phyloP scores from a whole-genome alignment of 2,329 filamentous ascomycete genomes.

The Monosporascus sp. region DNA sequence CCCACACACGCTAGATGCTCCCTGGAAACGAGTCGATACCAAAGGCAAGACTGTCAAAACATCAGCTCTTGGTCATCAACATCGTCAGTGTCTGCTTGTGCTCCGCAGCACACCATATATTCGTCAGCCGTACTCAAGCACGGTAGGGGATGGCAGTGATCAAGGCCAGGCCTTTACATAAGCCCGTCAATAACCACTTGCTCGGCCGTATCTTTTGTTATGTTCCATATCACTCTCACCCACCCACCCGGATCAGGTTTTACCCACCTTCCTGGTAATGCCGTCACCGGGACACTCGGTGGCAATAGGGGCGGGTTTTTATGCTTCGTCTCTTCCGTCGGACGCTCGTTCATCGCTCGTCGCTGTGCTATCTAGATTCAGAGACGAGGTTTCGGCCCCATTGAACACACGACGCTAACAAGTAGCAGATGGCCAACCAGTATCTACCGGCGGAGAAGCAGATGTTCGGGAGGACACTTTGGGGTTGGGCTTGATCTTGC shows the following conservation, averaged over 20 bases:
- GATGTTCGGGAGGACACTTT: slow-evolving; percentile 37
- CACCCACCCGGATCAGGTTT: slow-evolving; percentile 34
- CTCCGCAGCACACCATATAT: slow-evolving; percentile 29
- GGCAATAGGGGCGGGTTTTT: slow-evolving; percentile 35
- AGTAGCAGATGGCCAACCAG: slow-evolving; percentile 34
- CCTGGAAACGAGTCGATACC: too few relatives aligned
- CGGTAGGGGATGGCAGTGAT: slow-evolving; percentile 1
- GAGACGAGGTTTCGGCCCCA: too few relatives aligned
- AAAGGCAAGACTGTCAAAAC: too few relatives aligned
- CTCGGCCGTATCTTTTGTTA: slow-evolving; percentile 53
- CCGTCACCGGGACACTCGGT: slow-evolving; percentile 43
- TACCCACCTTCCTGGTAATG: slow-evolving; percentile 37
- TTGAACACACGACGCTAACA: not conserved
- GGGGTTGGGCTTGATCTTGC: slow-evolving; percentile 49
- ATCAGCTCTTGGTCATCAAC: slow-evolving; percentile 43
- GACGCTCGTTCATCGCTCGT: too few relatives aligned
- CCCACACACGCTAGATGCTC: too few relatives aligned
- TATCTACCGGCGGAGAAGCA: slow-evolving; percentile 33
- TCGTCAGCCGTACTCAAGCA: not conserved
- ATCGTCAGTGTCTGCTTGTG: slow-evolving; percentile 36
- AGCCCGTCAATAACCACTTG: slow-evolving; percentile 53
- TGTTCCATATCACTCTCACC: slow-evolving; percentile 52
- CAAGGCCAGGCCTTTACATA: slow-evolving; percentile 43
- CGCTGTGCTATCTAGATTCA: too few relatives aligned
- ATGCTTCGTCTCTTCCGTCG: too few relatives aligned